phyloP scores from a whole-genome alignment of 805 yeast species.

The Candida suzukii region DNA sequence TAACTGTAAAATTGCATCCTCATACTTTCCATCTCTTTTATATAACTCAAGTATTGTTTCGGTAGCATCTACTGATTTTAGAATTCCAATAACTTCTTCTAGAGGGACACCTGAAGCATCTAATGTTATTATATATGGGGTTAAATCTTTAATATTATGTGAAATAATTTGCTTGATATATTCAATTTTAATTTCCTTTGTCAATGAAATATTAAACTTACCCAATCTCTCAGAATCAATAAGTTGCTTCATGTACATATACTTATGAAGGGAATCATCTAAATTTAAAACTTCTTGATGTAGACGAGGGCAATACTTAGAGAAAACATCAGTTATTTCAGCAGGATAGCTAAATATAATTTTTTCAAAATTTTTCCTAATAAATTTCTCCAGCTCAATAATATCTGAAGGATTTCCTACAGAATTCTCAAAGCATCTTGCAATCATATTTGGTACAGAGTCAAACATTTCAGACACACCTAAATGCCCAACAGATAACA shows the following conservation, averaged over 20 bases:
- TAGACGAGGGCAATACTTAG: conserved; percentile 29
- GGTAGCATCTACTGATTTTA: conserved; percentile 20
- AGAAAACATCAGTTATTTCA: conserved; percentile 30
- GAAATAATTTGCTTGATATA: conserved; percentile 22
- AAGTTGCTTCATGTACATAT: conserved; percentile 26
- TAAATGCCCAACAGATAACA: background rate
- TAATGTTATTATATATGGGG: conserved; percentile 12
- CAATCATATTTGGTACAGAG: conserved; percentile 20
- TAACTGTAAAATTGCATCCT: conserved; percentile 26
- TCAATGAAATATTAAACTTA: background rate
- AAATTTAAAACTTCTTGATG: conserved; percentile 30
- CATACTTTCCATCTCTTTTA: conserved; percentile 14
- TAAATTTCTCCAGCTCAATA: conserved; percentile 17
- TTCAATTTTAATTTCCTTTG: conserved; percentile 9
- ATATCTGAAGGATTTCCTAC: conserved; percentile 9
- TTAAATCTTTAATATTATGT: conserved; percentile 11
- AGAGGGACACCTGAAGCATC: conserved; percentile 4
- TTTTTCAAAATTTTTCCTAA: conserved; percentile 22
- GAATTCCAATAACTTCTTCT: conserved; percentile 9
- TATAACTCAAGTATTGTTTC: conserved; percentile 28
- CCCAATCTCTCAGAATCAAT: conserved; percentile 13
- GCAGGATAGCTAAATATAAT: conserved; percentile 24
- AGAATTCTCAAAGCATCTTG: conserved; percentile 15
- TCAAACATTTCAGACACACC: conserved; percentile 15
- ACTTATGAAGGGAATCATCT: conserved; percentile 20